Evolutionary conservation across 495 filamentous ascomycete species (phyloP).

Genomic region (Lasiosphaeriaceae sp.): DNA sequence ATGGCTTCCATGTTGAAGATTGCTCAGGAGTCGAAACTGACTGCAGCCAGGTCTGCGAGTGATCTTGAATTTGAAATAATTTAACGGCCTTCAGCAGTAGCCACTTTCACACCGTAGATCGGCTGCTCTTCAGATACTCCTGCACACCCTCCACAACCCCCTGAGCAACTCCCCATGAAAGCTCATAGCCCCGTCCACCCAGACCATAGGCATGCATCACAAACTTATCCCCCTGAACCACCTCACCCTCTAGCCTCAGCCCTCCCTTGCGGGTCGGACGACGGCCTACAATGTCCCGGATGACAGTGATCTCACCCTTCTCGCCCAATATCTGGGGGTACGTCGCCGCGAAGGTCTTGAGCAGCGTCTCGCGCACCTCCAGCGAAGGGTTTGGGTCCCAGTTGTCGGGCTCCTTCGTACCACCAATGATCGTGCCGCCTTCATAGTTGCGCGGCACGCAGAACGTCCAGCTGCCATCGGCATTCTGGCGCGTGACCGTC

Average conservation of each 20-base stretch:
- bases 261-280: conserved; percentile 41
- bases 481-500: conserved; percentile 58
- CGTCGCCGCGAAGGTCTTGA: conserved; percentile 36
- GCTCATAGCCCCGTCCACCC: conserved; percentile 57
- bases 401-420: conserved; percentile 57
- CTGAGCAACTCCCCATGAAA: conserved; percentile 46
- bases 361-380: conserved; percentile 44
- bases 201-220: conserved; percentile 63
- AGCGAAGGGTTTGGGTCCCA: conserved; percentile 48
- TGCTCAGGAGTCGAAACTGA: too few relatives aligned
- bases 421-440: conserved; percentile 60
- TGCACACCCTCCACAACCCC: conserved; percentile 31
- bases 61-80: too few relatives aligned
- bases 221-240: conserved; percentile 15
- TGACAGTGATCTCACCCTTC: conserved; percentile 26
- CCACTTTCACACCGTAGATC: too few relatives aligned
- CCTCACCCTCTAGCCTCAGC: conserved; percentile 41
- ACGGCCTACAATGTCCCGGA: conserved; percentile 44
- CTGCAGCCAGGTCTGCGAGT: too few relatives aligned
- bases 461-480: conserved; percentile 58
- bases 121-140: conserved; percentile 18
- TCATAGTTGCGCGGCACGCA: conserved; percentile 55
- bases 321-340: conserved; percentile 34
- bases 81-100: too few relatives aligned
- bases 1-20: too few relatives aligned